phyloP scores from a whole-genome alignment of 306 rosid species.

The Begonia fuchsioides region DNA sequence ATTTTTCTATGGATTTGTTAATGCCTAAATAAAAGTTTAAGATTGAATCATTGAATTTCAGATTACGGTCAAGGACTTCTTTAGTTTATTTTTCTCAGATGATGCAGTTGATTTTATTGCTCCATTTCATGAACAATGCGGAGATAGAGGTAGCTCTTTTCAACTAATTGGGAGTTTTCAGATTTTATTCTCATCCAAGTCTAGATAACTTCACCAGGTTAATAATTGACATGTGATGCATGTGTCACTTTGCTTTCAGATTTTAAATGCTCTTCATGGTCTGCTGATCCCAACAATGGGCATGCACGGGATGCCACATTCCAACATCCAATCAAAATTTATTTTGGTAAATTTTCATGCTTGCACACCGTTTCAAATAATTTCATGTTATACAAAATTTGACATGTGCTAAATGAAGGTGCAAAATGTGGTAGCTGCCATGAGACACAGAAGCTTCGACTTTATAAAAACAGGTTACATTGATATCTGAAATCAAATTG shows the following conservation, averaged over 20 bases:
- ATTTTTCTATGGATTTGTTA: no score
- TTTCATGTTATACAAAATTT: no score
- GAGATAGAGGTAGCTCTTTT: slow-evolving; percentile 68
- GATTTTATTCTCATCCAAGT: no score
- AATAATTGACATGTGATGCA: neutral
- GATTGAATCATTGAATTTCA: slow-evolving; percentile 33
- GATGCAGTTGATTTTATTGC: slow-evolving; percentile 40
- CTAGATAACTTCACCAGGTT: no score
- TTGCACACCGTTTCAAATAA: no score
- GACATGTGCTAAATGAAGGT: slow-evolving; percentile 32
- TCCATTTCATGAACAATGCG: slow-evolving; percentile 59
- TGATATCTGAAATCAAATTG: no score
- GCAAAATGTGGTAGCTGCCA: slow-evolving; percentile 74
- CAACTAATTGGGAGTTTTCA: no score
- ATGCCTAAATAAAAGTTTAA: neutral
- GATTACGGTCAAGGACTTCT: slow-evolving; percentile 81
- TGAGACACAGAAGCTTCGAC: slow-evolving; percentile 63
- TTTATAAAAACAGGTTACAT: slow-evolving; percentile 60
- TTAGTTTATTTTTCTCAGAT: slow-evolving; percentile 62
- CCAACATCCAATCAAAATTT: slow-evolving; percentile 90
- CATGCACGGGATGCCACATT: slow-evolving; percentile 66
- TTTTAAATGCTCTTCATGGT: slow-evolving; percentile 54
- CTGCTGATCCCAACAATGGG: slow-evolving; percentile 50
- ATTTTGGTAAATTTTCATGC: slow-evolving; percentile 47
- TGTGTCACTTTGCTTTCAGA: slow-evolving; percentile 26